Base-by-base conservation (phyloP, 2,329 filamentous ascomycete genomes). In the Colletotrichum tropicicola region DNA sequence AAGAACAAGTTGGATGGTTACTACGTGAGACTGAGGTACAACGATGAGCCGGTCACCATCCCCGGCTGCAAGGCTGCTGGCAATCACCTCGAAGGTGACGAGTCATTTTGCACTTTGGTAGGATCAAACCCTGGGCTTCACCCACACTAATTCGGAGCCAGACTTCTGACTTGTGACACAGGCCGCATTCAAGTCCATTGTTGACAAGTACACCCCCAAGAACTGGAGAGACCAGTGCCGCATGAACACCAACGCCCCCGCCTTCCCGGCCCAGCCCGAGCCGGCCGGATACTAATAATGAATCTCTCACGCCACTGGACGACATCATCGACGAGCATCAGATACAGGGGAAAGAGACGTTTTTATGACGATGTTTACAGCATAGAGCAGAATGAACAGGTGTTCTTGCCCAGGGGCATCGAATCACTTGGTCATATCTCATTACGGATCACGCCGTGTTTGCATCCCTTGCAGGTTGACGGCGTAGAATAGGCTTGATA, bases 1-100 rank as follows among this genome's bases (percentile, higher is more conserved):
- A 87, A 84, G 70, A 23, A 5, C 37, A 57, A 67, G 56, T 49
- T 97, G 10, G 83, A 91, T 25, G 90, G 88, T 2, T 94, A 97
- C 81, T 99, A 92, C 77, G 95, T 99, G 13, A 89, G 96, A 17
- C 77, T 99, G 62, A 87, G 94, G 53, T 99, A 97, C 78, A 99
- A 99, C 72, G 96, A 98, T 75, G 84, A 86, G 56, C 87, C 93
- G 4, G 88, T 98, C 73, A 88, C 85, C 13, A 85, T 99, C 17
- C 95, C 95, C 0, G 94, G 93, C 3, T 99, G 96, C 77, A 89
- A 86, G 69, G 79, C 85, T 9, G 78, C 83, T 0, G 93, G 93
- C 6, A 97, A 94, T 66, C 96, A 99, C 78, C 83, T 97, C 3
- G 87, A 92, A 1, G 93, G 93, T 1, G 92, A 98, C 70, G 90